Base-by-base conservation (phyloP, 2,329 filamentous ascomycete species). In the Xylaria multiplex region DNA sequence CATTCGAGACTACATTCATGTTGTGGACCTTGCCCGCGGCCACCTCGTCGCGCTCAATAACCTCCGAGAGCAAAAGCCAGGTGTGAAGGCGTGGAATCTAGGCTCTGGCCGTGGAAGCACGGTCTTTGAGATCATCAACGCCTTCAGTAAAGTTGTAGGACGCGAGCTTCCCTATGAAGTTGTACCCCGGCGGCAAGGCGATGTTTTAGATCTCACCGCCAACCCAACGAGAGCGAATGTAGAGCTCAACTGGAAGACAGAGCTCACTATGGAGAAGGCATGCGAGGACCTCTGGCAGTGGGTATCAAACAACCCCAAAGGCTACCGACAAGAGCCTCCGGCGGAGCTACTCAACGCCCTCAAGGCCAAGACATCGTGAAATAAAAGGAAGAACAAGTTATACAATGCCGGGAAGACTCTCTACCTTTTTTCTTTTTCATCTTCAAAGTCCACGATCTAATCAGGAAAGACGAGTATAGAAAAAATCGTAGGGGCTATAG, bases 1-100 rank as follows among this genome's bases (percentile, higher is more conserved):
- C 69, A 97, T 97, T 79, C 91, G 96, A 74, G 96, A 99, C 83
- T 99, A 99, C 85, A 97, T 99, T 80, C 94, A 97, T 84, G 93
- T 97, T 65, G 86, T 97, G 69, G 94, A 97, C 77, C 89, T 97
- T 27, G 92, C 94, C 52, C 87, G 87, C 69, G 94, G 94, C 68
- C 94, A 97, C 79, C 84, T 97, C 65, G 88, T 92, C 66, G 96
- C 96, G 24, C 90, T 99, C 73, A 93, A 96, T 82, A 93, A 96
- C 82, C 90, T 97, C 57, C 91, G 91, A 73, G 86, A 91, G 71
- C 83, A 95, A 72, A 87, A 93, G 75, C 95, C 96, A 19, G 96
- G 96, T 63, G 92, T 97, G 72, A 91, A 93, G 78, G 94, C 93
- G 63, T 99, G 95, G 95, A 99, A 99, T 82, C 80, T 99, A 72